Evolutionary conservation across 805 yeast species (phyloP), one percentile per base, ranked within the genome.

Genomic region (Ascoidea tarda): DNA sequence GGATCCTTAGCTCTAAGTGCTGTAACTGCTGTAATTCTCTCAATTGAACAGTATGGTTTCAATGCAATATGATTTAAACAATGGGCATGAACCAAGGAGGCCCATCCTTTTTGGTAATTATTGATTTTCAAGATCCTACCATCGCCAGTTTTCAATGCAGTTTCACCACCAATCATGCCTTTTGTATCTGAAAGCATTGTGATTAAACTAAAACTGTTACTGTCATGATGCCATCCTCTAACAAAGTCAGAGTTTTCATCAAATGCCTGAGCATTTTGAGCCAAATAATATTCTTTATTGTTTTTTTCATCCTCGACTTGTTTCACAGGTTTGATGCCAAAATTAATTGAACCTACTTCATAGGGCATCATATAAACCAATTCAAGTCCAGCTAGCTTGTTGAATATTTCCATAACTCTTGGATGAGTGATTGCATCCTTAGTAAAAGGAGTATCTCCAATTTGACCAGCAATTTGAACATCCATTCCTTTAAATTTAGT

Each of bases 101-200:
- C 63, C 48, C 55, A 58, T 10, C 65, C 65, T 28, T 55, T 57
- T 52, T 60, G 60, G 12, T 60, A 62, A 14, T 59, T 60, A 10
- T 59, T 57, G 8, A 60, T 54, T 8, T 58, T 56, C 16, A 54
- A 46, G 6, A 58, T 50, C 8, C 53, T 38, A 3, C 62, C 66
- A 47, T 65, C 63, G 2, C 75, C 75, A 67, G 66, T 68, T 54
- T 69, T 64, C 46, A 73, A 63, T 5, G 67, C 67, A 0, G 78
- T 73, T 53, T 70, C 74, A 33, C 75, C 75, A 10, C 75, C 75
- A 56, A 71, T 65, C 75, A 71, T 71, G 28, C 63, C 61, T 28
- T 68, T 59, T 6, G 74, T 71, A 53, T 70, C 74, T 12, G 72
- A 68, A 32, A 70, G 59, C 74, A 71, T 70, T 50, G 71, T 64